A percentile compares a stretch with the other conserved stretches of the same genome.
phyloP scores from a whole-genome alignment of 805 yeast genomes.

The Groenewaldozyma salmanticensis region DNA sequence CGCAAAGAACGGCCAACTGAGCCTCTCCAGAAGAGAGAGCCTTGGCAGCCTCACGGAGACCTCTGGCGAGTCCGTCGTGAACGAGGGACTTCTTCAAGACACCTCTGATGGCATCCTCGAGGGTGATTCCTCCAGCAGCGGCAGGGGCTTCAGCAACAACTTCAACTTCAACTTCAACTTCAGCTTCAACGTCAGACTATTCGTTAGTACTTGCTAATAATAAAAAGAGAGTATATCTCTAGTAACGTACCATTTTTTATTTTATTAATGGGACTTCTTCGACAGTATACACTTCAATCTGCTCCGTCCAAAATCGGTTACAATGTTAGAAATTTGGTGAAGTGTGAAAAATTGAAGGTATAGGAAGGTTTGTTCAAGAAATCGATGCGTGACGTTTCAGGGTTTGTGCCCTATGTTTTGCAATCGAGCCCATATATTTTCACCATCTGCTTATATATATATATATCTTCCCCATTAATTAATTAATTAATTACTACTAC shows the following conservation, averaged over 20 bases:
- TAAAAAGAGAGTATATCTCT: neutral
- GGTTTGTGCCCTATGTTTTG: too few relatives aligned
- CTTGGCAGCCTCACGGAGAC: slow-evolving; percentile 99
- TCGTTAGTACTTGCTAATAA: neutral
- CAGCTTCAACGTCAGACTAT: slow-evolving; percentile 91
- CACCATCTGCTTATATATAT: too few relatives aligned
- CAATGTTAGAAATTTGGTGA: too few relatives aligned
- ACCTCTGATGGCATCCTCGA: slow-evolving; percentile 97
- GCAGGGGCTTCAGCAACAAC: slow-evolving; percentile 73
- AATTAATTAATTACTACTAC: too few relatives aligned
- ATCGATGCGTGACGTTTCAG: too few relatives aligned
- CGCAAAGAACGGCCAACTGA: slow-evolving; percentile 93
- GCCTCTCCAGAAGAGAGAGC: slow-evolving; percentile 97
- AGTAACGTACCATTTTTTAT: slow-evolving; percentile 17
- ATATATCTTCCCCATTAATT: too few relatives aligned
- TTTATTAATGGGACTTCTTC: slow-evolving; percentile 24
- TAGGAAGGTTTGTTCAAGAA: too few relatives aligned
- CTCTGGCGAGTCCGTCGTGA: slow-evolving; percentile 99
- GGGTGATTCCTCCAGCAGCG: slow-evolving; percentile 80
- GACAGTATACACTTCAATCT: slow-evolving; percentile 21
- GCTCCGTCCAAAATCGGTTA: slow-evolving; percentile 26
- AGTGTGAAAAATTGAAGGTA: too few relatives aligned
- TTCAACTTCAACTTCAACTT: slow-evolving; percentile 72
- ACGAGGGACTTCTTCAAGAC: slow-evolving; percentile 96
- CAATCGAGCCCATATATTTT: too few relatives aligned